phyloP scores from a whole-genome alignment of 2,329 filamentous ascomycete species.

The Aureobasidium sp. region DNA sequence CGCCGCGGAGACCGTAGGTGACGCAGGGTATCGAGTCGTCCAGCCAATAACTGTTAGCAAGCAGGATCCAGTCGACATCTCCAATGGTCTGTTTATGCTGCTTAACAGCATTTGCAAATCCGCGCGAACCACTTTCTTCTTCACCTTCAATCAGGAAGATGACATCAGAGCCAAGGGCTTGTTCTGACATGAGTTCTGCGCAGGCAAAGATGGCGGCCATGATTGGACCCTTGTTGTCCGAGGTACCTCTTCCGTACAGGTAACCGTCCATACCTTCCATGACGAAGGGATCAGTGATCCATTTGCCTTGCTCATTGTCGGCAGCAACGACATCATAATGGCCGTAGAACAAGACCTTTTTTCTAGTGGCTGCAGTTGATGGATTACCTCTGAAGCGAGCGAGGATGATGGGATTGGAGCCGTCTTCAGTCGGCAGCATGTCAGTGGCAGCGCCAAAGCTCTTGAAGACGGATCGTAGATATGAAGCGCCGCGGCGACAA shows the following conservation, averaged over 20 bases:
- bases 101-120: constrained; percentile 76
- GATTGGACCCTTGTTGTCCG: constrained; percentile 95
- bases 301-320: constrained; percentile 72
- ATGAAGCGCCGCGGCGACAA: constrained; percentile 86
- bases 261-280: constrained; percentile 85
- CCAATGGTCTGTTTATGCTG: constrained; percentile 80
- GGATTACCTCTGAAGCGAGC: constrained; percentile 78
- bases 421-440: constrained; percentile 74
- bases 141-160: constrained; percentile 95
- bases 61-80: constrained; percentile 82
- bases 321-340: constrained; percentile 97
- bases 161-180: constrained; percentile 77
- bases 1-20: constrained; percentile 87
- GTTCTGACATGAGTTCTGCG: constrained; percentile 78
- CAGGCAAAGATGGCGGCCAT: constrained; percentile 91
- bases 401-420: constrained; percentile 84
- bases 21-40: constrained; percentile 92
- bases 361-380: constrained; percentile 57
- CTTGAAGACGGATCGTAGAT: constrained; percentile 83
- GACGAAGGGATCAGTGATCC: constrained; percentile 83
- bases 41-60: constrained; percentile 98
- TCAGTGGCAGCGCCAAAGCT: constrained; percentile 83
- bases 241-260: constrained; percentile 90
- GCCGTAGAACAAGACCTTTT: constrained; percentile 91
- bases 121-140: constrained; percentile 87